Evolutionary conservation across 192 early-diverging fungal genomes (phyloP), one percentile per base, ranked within the genome.

Genomic region (Coemansia sp.): DNA sequence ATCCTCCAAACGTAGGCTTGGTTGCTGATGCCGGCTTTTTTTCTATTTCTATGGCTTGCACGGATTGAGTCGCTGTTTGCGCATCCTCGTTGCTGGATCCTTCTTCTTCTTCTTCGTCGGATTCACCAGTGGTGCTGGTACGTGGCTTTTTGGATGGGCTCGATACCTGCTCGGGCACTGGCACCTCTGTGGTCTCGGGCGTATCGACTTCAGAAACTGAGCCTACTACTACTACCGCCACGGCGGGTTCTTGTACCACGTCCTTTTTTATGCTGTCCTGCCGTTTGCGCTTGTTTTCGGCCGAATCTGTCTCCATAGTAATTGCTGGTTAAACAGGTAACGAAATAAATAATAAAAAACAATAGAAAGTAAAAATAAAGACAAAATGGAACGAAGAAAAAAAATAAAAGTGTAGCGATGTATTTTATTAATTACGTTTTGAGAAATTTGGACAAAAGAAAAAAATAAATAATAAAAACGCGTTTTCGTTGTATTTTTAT

Each of bases 121-220:
- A 12, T 25, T 55, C 30, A 16, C 25, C 52, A 16, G 42, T 45
- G 7, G 42, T 45, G 12, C 69, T 75, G 11, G 73, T 75, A 29
- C 79, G 79, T n/a, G 70, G 79, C 68, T 70, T 66, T 65, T 82
- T 82, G 51, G 50, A 48, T 1, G 79, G 79, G 49, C 79, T 82
- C 36, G 78, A 68, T 28, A 42, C 65, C 31, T 56, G 55, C 12
- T 20, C 20, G 12, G 25, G 30, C 30, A 40, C 50, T 31, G 64
- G 38, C 5, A 25, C 63, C 7, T 36, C 25, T 7, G 63, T 16
- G 7, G 33, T 32, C 5, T 33, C 12, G 17, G 61, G 14, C 16
- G 48, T n/a, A 2, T 28, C 49, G 18, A 48, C n/a, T 28, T 42
- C 31, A 16, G 54, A 14, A 38, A 14, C 50, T 4, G 66, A 20